These are phyloP conservation scores for Metschnikowia proteae DNA, from an alignment of 805 yeast species.

Conservation along the genomic window DNA sequence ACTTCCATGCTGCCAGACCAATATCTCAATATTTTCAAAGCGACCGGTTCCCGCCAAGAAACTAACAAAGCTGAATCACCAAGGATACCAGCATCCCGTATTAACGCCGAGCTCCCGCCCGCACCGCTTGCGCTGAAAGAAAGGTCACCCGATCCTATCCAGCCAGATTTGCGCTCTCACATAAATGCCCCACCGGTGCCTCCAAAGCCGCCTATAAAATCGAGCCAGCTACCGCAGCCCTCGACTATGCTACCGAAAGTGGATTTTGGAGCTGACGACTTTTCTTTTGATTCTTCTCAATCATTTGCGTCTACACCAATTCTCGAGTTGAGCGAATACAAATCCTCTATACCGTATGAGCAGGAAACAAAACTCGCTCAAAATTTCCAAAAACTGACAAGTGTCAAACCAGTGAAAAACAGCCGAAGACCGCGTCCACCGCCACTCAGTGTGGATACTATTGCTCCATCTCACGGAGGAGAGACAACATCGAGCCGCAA, in stretches of 20 bases:
- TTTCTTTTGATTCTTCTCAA: conserved; percentile 1
- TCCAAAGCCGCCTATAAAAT: background rate
- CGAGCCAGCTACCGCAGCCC: background rate
- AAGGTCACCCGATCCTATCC: background rate
- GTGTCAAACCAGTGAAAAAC: background rate
- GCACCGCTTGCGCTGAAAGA: conserved; percentile 19
- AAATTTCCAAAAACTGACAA: conserved; percentile 4
- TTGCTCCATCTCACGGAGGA: background rate
- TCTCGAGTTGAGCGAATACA: conserved; percentile 1
- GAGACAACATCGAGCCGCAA: background rate
- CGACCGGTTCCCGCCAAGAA: background rate
- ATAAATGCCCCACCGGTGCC: background rate
- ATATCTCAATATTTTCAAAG: conserved; percentile 25
- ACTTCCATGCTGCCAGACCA: conserved; percentile 44
- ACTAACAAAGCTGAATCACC: background rate
- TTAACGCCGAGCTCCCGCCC: conserved; percentile 16
- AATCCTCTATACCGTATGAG: conserved; percentile 1
- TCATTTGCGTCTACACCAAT: background rate
- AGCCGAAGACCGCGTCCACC: conserved; percentile 16
- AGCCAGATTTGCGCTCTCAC: background rate
- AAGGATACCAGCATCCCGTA: conserved; percentile 16
- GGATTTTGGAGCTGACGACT: background rate
- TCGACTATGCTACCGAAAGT: background rate
- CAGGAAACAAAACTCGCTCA: conserved; percentile 5
- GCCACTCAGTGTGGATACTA: conserved; percentile 3